Conservation (phyloP, 106 monocot genomes). For the Dioscorea zingiberensis region DNA sequence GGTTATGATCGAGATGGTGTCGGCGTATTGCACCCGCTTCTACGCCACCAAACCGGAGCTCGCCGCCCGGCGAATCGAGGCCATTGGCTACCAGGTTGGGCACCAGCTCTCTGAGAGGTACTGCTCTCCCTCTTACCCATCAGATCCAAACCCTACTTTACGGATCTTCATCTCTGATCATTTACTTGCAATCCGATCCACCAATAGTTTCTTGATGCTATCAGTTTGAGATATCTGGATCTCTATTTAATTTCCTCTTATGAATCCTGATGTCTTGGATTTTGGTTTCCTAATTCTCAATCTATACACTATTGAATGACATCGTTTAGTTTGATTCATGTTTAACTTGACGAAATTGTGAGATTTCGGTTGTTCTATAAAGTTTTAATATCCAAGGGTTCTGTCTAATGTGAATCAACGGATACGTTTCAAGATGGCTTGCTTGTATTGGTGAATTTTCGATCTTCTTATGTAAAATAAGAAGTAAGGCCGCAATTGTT, state of each 20-base stretch:
- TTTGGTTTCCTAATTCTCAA: too few relatives aligned
- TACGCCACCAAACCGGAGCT: slow-evolving; percentile 76
- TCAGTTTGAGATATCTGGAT: not conserved
- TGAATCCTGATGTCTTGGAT: not conserved
- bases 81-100: slow-evolving; percentile 96
- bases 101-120: slow-evolving; percentile 91
- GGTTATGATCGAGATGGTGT: slow-evolving; percentile 92
- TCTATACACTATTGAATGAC: too few relatives aligned
- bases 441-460: too few relatives aligned
- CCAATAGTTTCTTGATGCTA: not conserved
- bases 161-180: not conserved
- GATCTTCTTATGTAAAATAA: too few relatives aligned
- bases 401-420: too few relatives aligned
- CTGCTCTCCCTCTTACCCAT: not conserved
- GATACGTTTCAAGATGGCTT: too few relatives aligned
- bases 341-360: too few relatives aligned
- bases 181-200: not conserved
- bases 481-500: too few relatives aligned
- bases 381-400: too few relatives aligned
- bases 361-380: too few relatives aligned
- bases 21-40: slow-evolving; percentile 61
- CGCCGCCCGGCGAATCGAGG: slow-evolving; percentile 93
- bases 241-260: not conserved
- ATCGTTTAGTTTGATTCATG: too few relatives aligned
- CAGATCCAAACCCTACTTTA: not conserved